These are phyloP conservation scores for Purshia tridentata DNA, from an alignment of 306 rosid species.

Conservation along the genomic window DNA sequence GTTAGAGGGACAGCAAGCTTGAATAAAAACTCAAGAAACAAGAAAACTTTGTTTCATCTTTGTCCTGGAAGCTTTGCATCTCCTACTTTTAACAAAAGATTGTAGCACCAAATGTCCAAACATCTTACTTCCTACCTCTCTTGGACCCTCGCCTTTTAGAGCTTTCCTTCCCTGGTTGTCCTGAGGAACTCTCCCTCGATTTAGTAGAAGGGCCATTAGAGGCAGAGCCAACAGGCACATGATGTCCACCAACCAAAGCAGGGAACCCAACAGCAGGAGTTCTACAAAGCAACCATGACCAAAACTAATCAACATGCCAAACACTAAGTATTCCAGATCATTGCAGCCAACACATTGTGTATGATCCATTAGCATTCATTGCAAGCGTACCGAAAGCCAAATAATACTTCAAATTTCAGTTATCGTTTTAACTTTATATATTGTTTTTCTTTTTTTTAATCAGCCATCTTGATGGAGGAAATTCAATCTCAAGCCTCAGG, in stretches of 20 bases:
- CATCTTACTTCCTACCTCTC: slow-evolving; percentile 45
- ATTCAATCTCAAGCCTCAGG: no score
- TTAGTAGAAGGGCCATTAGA: slow-evolving; percentile 31
- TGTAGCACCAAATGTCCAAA: slow-evolving; percentile 23
- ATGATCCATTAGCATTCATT: no score
- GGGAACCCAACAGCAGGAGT: slow-evolving; percentile 99
- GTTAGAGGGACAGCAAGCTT: slow-evolving; percentile 8
- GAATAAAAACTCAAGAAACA: background rate
- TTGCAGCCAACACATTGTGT: no score
- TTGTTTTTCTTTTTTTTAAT: no score
- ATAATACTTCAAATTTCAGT: no score
- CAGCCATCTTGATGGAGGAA: no score
- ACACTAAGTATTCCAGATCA: no score
- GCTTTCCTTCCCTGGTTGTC: slow-evolving; percentile 39
- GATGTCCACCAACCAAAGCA: slow-evolving; percentile 90
- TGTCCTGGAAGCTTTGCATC: slow-evolving; percentile 66
- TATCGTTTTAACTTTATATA: no score
- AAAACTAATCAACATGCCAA: no score
- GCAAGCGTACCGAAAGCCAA: no score
- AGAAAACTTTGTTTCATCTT: slow-evolving; percentile 56
- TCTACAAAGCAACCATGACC: background rate
- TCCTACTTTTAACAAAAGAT: slow-evolving; percentile 55
- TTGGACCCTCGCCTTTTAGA: slow-evolving; percentile 51
- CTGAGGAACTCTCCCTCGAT: slow-evolving; percentile 19
- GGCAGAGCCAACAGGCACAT: slow-evolving; percentile 59